Evolutionary conservation across 2,329 filamentous ascomycete genomes (phyloP), one percentile per base, ranked within the genome.

Genomic region (Fusarium cicatricum): DNA sequence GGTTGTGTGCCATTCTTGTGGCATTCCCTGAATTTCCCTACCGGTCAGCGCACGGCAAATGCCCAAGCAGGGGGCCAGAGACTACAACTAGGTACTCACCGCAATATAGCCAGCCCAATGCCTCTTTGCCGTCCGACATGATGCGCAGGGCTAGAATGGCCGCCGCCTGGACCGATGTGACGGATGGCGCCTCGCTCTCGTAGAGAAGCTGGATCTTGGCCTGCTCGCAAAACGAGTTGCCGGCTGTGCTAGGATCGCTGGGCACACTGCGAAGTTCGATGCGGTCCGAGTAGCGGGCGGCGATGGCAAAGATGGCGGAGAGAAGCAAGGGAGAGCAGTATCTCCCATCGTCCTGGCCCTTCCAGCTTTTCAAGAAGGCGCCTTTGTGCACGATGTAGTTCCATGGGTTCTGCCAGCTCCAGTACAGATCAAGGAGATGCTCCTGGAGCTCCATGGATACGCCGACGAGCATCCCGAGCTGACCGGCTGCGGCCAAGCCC

Each of bases 381-480:
- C 56, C 42, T n/a, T 40, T 10, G 2, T 47, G 46, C 2, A 59
- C 47, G 15, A 59, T 37, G 12, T 56, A 56, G 8, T 59, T 52
- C 56, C 56, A 59, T 11, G 52, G 52, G 17, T 59, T 59, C 7
- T 59, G 56, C 56, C 56, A 59, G 28, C 41, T 28, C 56, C 56
- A 59, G 26, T 48, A 59, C 10, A 56, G 16, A 7, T 39, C 32
- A 8, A 59, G 31, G 11, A 56, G 40, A 33, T 56, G 52, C 8
- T 56, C 52, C 9, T 47, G 47, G 0, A 59, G 48, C 14, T 59
- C 56, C n/a, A 2, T 52, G 42, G 11, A 52, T n/a, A 11, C 40
- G 38, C 2, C 56, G 52, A 11, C n/a, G 49, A 47, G 34, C 41
- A 47, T 3, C 42, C 47, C 7, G 40, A 55, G 19, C 9, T 48